These are phyloP conservation scores for Paraurostyla sp. DNA, from an alignment of 73 alveolate species.

Conservation along the genomic window DNA sequence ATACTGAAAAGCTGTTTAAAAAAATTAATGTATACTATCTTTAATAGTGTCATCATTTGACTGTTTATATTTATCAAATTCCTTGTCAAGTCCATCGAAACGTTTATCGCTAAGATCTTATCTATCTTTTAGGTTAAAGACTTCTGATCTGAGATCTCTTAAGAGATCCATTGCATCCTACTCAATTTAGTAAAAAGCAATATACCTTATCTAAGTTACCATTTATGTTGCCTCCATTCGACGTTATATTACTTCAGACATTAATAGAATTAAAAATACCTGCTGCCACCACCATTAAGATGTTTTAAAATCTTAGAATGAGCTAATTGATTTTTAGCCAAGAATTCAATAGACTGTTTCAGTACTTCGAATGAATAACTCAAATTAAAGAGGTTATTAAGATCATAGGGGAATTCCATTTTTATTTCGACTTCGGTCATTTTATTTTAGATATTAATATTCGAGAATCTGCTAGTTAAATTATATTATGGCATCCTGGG, in stretches of 20 bases:
- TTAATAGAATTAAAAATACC: too few species aligned
- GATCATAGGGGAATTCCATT: conserved; percentile 60
- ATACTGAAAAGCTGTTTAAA: not conserved
- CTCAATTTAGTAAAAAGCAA: not conserved
- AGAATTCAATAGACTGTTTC: conserved; percentile 41
- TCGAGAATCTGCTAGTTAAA: too few species aligned
- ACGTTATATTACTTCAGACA: not conserved
- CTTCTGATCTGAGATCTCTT: too few species aligned
- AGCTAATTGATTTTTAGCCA: conserved; percentile 42
- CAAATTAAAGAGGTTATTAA: conserved; percentile 36
- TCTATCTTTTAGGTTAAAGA: too few species aligned
- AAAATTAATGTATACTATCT: not conserved
- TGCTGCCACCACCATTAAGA: not conserved
- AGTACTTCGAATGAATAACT: conserved; percentile 52
- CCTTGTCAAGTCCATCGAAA: conserved; percentile 10
- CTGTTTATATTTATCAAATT: not conserved
- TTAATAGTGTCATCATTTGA: conserved; percentile 35
- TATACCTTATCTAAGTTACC: conserved; percentile 3
- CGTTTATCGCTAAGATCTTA: conserved; percentile 13
- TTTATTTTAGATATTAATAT: too few species aligned
- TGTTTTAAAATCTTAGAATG: not conserved
- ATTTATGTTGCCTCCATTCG: not conserved
- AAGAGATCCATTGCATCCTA: conserved; percentile 16
- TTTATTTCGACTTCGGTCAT: conserved; percentile 2
- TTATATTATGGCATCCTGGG: too few species aligned